A percentile compares a stretch with the other conserved stretches of the same genome.
These are phyloP conservation scores for Saccharomycopsis lassenensis DNA, from an alignment of 805 yeast genomes.

Conservation along the genomic window DNA sequence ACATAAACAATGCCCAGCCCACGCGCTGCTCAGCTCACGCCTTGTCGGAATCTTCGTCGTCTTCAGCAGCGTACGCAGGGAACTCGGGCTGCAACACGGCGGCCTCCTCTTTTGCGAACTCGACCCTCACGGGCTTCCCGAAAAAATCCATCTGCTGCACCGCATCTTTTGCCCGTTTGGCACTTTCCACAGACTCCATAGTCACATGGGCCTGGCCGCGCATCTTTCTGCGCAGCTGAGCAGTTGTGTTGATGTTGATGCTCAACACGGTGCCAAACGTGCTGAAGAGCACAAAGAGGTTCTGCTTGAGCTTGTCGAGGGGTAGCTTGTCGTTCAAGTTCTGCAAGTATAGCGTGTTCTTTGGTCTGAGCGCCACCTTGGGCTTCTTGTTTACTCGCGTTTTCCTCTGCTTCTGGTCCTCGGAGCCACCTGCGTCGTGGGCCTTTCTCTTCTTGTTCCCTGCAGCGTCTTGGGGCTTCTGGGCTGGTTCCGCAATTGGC, in stretches of 20 bases:
- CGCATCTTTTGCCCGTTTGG: conserved; percentile 38
- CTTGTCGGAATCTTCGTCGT: too few relatives aligned
- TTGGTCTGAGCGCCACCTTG: too few relatives aligned
- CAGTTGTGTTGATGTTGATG: conserved; percentile 28
- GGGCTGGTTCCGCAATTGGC: too few relatives aligned
- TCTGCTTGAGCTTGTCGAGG: conserved; percentile 33
- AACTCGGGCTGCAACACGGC: too few relatives aligned
- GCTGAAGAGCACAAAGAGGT: conserved; percentile 46
- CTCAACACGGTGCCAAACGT: conserved; percentile 57
- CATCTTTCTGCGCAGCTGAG: conserved; percentile 32
- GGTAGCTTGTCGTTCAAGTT: conserved; percentile 51
- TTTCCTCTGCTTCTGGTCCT: too few relatives aligned
- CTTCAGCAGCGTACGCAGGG: too few relatives aligned
- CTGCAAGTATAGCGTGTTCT: conserved; percentile 44
- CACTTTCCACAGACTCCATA: conserved; percentile 37
- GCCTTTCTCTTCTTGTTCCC: too few relatives aligned
- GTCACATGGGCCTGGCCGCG: conserved; percentile 63
- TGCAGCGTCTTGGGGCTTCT: too few relatives aligned
- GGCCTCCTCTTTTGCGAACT: conserved; percentile 30
- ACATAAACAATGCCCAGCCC: too few relatives aligned
- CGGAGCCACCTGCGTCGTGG: too few relatives aligned
- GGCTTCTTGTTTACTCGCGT: too few relatives aligned
- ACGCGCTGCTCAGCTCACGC: too few relatives aligned
- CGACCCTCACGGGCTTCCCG: conserved; percentile 38
- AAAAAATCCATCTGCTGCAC: conserved; percentile 40